Percentiles rank a stretch among this genome's conserved stretches.
Evolutionary conservation across 2,329 filamentous ascomycete species (phyloP).

Genomic region (Botryotinia convoluta): DNA sequence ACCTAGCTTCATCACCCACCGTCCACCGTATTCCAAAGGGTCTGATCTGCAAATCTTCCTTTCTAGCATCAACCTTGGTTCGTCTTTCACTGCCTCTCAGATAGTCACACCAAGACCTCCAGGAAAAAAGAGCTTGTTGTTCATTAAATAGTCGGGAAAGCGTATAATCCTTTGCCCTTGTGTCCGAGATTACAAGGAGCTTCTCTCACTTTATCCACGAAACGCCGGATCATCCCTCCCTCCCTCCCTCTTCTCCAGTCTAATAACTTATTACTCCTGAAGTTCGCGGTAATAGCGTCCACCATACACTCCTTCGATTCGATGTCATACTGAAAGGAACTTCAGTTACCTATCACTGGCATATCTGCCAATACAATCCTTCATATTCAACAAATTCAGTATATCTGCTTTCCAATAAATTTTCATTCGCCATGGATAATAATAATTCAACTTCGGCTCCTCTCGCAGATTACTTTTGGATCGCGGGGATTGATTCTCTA

Average conservation of each 20-base stretch:
- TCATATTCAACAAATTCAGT: not conserved
- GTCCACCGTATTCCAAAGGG: constrained; percentile 17
- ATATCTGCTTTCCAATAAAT: not conserved
- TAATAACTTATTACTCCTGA: constrained; percentile 8
- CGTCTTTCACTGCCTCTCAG: not conserved
- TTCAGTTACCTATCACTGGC: constrained; percentile 13
- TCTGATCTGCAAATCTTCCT: constrained; percentile 17
- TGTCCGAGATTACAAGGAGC: not conserved
- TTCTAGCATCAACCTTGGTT: constrained; percentile 18
- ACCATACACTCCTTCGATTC: constrained; percentile 6
- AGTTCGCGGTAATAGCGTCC: constrained; percentile 18
- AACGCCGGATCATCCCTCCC: not conserved
- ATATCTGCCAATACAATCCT: constrained; percentile 10
- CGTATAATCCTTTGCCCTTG: not conserved
- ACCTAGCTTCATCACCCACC: not conserved
- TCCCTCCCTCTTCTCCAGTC: not conserved
- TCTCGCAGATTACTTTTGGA: constrained; percentile 74
- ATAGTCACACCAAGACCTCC: not conserved
- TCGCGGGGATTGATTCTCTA: constrained; percentile 67
- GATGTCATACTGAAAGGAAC: constrained; percentile 20
- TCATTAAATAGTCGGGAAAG: constrained; percentile 1
- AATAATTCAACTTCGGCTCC: constrained; percentile 59
- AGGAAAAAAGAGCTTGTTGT: not conserved
- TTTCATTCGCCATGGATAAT: constrained; percentile 35
- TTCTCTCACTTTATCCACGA: not conserved